Conservation (phyloP, 805 yeast genomes). For the Myxozyma lipomycoides region DNA sequence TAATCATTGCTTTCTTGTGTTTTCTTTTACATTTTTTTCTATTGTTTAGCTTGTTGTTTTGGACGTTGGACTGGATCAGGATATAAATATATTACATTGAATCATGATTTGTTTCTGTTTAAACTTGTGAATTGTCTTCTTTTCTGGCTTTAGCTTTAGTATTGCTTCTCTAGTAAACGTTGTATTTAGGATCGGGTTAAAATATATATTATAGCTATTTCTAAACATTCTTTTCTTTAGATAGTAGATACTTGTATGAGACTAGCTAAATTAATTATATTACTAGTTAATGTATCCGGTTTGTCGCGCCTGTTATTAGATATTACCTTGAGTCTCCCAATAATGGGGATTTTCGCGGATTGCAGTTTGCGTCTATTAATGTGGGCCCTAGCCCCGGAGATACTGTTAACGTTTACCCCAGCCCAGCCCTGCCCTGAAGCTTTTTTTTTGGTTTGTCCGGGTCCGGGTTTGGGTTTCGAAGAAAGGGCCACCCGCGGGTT, state of each 20-base stretch:
- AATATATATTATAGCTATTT: too few species aligned
- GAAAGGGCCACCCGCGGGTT: not conserved
- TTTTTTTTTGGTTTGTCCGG: not conserved
- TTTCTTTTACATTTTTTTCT: not conserved
- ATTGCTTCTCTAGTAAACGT: too few species aligned
- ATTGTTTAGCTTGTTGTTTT: constrained; percentile 1
- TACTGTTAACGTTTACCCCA: not conserved
- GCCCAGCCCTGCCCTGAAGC: not conserved
- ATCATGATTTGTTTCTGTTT: not conserved
- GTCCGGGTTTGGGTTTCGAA: not conserved
- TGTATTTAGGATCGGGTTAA: not conserved
- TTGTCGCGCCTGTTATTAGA: too few species aligned
- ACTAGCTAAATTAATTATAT: too few species aligned
- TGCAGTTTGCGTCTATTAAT: too few species aligned
- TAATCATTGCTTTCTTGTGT: not conserved
- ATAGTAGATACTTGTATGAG: too few species aligned
- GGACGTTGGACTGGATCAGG: not conserved
- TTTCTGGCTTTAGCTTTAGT: not conserved
- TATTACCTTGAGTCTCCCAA: too few species aligned
- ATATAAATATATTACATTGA: not conserved
- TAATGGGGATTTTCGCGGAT: too few species aligned
- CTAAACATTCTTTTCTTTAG: not conserved
- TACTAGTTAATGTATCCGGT: too few species aligned
- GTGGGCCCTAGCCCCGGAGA: not conserved
- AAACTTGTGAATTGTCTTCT: not conserved